Conservation (phyloP, 2,329 filamentous ascomycete species). For the Hortaea sp. region DNA sequence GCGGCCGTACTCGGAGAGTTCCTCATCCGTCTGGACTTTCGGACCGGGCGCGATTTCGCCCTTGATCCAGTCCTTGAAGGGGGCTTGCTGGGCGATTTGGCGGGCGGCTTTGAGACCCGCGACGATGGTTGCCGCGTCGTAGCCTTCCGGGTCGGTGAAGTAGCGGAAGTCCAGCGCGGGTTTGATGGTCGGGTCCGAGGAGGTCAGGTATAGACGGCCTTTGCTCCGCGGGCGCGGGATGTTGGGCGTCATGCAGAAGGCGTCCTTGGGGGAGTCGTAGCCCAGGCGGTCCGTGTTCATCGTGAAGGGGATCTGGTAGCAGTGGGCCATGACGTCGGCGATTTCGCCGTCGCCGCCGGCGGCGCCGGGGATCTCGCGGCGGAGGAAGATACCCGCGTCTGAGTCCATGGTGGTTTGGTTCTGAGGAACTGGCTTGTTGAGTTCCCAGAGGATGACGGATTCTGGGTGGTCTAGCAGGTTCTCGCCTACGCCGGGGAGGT, state of each 20-base stretch:
- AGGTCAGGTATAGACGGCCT: slow-evolving; percentile 68
- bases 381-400: slow-evolving; percentile 79
- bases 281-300: slow-evolving; percentile 73
- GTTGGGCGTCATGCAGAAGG: slow-evolving; percentile 90
- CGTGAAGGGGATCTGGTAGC: slow-evolving; percentile 89
- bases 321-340: slow-evolving; percentile 91
- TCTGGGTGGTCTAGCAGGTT: slow-evolving; percentile 58
- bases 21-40: slow-evolving; percentile 63
- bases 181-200: slow-evolving; percentile 63
- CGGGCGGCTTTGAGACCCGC: slow-evolving; percentile 69
- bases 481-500: slow-evolving; percentile 53
- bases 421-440: slow-evolving; percentile 64
- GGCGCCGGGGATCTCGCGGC: slow-evolving; percentile 63
- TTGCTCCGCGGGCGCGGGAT: slow-evolving; percentile 73
- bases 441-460: slow-evolving; percentile 63
- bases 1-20: slow-evolving; percentile 70
- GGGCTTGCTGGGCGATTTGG: slow-evolving; percentile 61
- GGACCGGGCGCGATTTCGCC: slow-evolving; percentile 71
- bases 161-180: slow-evolving; percentile 81
- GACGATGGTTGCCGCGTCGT: slow-evolving; percentile 73
- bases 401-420: slow-evolving; percentile 88
- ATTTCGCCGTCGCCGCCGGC: slow-evolving; percentile 60
- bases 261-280: slow-evolving; percentile 60
- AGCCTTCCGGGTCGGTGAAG: slow-evolving; percentile 78
- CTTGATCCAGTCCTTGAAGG: slow-evolving; percentile 77